phyloP scores from a whole-genome alignment of 768 basidiomycete genomes.

The Tephrocybe rancida region DNA sequence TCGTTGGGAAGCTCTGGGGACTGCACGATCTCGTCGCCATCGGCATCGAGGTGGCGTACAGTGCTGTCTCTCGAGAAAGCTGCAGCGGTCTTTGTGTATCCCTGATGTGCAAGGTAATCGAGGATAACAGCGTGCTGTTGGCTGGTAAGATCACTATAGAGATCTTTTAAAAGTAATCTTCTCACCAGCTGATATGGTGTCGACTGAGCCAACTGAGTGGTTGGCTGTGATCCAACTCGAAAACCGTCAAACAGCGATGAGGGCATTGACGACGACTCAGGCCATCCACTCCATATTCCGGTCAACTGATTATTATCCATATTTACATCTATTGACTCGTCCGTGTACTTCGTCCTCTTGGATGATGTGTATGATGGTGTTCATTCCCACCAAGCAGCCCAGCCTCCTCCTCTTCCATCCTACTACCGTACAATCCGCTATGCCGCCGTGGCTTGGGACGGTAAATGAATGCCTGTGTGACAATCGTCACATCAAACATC shows the following conservation, averaged over 20 bases:
- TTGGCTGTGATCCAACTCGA: not conserved
- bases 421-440: slow-evolving; percentile 23
- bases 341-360: not conserved
- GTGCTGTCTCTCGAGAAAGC: slow-evolving; percentile 68
- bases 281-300: not conserved
- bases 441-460: slow-evolving; percentile 48
- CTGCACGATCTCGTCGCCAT: slow-evolving; percentile 64
- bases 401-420: slow-evolving; percentile 48
- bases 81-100: slow-evolving; percentile 70
- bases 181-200: slow-evolving; percentile 49
- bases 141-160: slow-evolving; percentile 1
- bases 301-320: not conserved
- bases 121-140: slow-evolving; percentile 67
- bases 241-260: slow-evolving; percentile 6
- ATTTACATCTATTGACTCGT: slow-evolving; percentile 9
- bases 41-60: slow-evolving; percentile 63
- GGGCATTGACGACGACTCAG: not conserved
- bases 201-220: slow-evolving; percentile 27
- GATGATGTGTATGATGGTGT: no score
- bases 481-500: slow-evolving; percentile 90
- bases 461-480: slow-evolving; percentile 84
- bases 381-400: slow-evolving; percentile 37
- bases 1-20: slow-evolving; percentile 34
- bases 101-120: slow-evolving; percentile 76
- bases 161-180: not conserved